Evolutionary conservation across 768 basidiomycete species (phyloP), one percentile per base, ranked within the genome.

Genomic region (Tephrocybe sp.): DNA sequence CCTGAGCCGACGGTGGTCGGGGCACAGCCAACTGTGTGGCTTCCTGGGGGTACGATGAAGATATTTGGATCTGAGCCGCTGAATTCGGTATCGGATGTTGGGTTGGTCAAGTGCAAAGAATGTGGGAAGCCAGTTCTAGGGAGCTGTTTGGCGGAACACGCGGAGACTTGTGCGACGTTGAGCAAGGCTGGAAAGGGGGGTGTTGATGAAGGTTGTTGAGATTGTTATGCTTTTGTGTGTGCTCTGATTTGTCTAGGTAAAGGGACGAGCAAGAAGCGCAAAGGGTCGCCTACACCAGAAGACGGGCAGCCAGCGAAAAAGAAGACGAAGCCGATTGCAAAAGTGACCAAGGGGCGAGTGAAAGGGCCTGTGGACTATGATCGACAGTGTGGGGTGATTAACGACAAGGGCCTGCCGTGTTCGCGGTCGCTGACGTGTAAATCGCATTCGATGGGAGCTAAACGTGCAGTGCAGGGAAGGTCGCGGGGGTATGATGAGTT

Each of bases 401-500:
- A 96, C 70, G 94, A 96, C 71, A 97, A 97, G 68, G 80, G 80
- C 39, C 72, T 92, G 6, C 93, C 92, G 0, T 99, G 96, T 64
- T 92, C 93, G 11, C 89, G 96, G 22, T 93, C 93, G 6, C 79
- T 99, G 33, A 98, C 96, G 0, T 99, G 96, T 75, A 99, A 99
- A 69, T 92, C 96, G 5, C 96, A 99, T 65, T 88, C 92, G 2
- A 96, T 99, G 87, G 92, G 92, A 12, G 89, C 92, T 10, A 99
- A 99, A 68, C 88, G 96, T 14, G 83, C 89, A 8, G 95, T 99
- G 1, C 79, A 81, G 54, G 92, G 92, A 31, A 90, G 96, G 4
- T 89, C 90, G 0, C 79, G 86, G 46, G 66, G 72, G 6, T 98
- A 92, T 63, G 94, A 97, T 62, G 86, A 87, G 38, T 79, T 99